Percentiles rank a stretch among this genome's conserved stretches.
Evolutionary conservation across 768 basidiomycete genomes (phyloP).

Genomic region (Suillus occidentalis): DNA sequence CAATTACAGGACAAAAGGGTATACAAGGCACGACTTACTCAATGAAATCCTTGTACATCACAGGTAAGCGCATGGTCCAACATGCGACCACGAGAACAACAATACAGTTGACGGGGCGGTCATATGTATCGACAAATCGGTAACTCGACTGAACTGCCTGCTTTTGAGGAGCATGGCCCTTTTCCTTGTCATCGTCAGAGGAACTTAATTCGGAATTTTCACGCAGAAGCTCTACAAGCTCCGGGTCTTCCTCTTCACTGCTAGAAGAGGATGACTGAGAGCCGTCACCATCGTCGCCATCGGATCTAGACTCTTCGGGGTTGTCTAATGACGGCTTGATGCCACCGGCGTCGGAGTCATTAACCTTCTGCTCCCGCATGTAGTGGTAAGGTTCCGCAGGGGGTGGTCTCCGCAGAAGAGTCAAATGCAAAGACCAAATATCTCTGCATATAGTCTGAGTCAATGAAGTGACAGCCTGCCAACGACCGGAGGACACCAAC

Average conservation of each 20-base stretch:
- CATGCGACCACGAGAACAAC: constrained; percentile 73
- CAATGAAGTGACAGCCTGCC: constrained; percentile 10
- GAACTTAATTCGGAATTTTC: constrained; percentile 38
- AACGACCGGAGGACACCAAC: constrained; percentile 37
- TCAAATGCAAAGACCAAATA: constrained; percentile 77
- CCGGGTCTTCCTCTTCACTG: constrained; percentile 32
- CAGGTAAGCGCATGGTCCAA: constrained; percentile 78
- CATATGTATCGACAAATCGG: constrained; percentile 30
- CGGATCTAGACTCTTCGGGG: constrained; percentile 10
- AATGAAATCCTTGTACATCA: constrained; percentile 73
- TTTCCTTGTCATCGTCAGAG: constrained; percentile 21
- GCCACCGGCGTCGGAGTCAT: constrained; percentile 13
- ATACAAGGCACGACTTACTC: constrained; percentile 44
- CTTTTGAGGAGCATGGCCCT: constrained; percentile 7
- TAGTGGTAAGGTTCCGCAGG: constrained; percentile 59
- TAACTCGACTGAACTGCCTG: constrained; percentile 8
- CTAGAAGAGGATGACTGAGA: constrained; percentile 11
- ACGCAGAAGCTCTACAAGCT: constrained; percentile 39
- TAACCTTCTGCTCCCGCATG: constrained; percentile 38
- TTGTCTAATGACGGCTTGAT: constrained; percentile 6
- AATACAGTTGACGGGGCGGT: constrained; percentile 51
- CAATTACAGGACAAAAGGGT: not conserved
- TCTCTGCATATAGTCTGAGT: constrained; percentile 71
- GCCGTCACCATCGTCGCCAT: constrained; percentile 17
- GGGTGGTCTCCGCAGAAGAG: constrained; percentile 56